phyloP scores from a whole-genome alignment of 2,329 filamentous ascomycete genomes.

The Samsoniella hepiali region DNA sequence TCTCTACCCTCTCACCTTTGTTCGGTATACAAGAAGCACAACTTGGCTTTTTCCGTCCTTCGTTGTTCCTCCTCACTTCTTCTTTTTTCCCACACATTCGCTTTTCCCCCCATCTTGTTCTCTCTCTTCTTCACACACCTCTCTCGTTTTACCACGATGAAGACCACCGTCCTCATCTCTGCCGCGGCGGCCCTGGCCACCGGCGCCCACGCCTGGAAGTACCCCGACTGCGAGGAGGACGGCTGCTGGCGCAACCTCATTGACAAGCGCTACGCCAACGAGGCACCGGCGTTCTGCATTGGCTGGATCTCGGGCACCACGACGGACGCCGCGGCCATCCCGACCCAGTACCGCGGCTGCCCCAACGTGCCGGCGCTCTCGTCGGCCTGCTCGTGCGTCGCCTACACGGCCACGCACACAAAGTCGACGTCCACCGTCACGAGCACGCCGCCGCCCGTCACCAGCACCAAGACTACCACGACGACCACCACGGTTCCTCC shows the following conservation, averaged over 20 bases:
- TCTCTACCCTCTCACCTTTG: not conserved
- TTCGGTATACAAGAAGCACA: not conserved
- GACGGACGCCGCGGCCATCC: slow-evolving; percentile 29
- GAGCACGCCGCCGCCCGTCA: slow-evolving; percentile 16
- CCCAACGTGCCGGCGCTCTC: slow-evolving; percentile 26
- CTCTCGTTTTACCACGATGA: slow-evolving; percentile 29
- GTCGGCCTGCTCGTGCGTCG: slow-evolving; percentile 39
- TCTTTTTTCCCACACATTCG: slow-evolving; percentile 6
- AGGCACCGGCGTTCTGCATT: slow-evolving; percentile 32
- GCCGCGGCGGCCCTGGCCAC: slow-evolving; percentile 30
- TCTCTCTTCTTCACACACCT: not conserved
- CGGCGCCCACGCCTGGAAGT: slow-evolving; percentile 27
- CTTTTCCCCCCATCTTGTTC: not conserved
- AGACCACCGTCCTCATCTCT: slow-evolving; percentile 30
- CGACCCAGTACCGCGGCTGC: slow-evolving; percentile 33
- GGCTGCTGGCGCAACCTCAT: slow-evolving; percentile 38
- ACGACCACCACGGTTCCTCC: slow-evolving; percentile 17
- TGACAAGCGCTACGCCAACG: slow-evolving; percentile 30
- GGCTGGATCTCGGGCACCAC: slow-evolving; percentile 31
- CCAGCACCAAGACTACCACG: slow-evolving; percentile 18
- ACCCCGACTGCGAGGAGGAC: slow-evolving; percentile 31
- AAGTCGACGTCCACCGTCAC: slow-evolving; percentile 12
- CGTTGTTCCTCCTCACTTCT: not conserved
- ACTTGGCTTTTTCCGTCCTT: not conserved
- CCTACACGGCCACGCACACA: slow-evolving; percentile 33